Percentiles rank a stretch among this genome's conserved stretches.
Evolutionary conservation across 2,329 filamentous ascomycete species (phyloP).

Genomic region (Phaeosphaeriaceae sp.): DNA sequence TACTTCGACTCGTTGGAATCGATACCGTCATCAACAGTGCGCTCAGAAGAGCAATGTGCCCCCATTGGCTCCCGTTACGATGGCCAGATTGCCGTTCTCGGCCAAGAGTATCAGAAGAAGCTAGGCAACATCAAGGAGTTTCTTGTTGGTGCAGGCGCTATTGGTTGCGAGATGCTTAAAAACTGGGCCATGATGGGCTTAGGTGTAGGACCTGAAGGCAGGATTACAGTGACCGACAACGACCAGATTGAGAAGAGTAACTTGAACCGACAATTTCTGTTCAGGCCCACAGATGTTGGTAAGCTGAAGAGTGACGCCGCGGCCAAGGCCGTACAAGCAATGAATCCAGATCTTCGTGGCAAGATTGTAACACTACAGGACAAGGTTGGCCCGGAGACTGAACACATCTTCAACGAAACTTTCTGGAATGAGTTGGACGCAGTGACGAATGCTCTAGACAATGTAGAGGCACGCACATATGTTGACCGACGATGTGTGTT

Average conservation of each 20-base stretch:
- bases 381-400: slow-evolving; percentile 88
- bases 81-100: slow-evolving; percentile 96
- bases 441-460: slow-evolving; percentile 96
- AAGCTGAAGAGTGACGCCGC: slow-evolving; percentile 97
- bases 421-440: slow-evolving; percentile 90
- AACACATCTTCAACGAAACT: slow-evolving; percentile 89
- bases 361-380: slow-evolving; percentile 89
- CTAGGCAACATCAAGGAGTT: slow-evolving; percentile 90
- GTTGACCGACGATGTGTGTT: slow-evolving; percentile 96
- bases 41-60: slow-evolving; percentile 87
- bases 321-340: slow-evolving; percentile 83
- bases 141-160: slow-evolving; percentile 93
- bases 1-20: slow-evolving; percentile 99
- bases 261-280: slow-evolving; percentile 94
- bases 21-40: slow-evolving; percentile 73
- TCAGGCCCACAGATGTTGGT: slow-evolving; percentile 91
- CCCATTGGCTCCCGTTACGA: slow-evolving; percentile 88
- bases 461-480: slow-evolving; percentile 95
- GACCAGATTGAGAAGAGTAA: slow-evolving; percentile 99
- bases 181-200: slow-evolving; percentile 99
- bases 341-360: slow-evolving; percentile 91
- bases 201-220: slow-evolving; percentile 83
- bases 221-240: slow-evolving; percentile 94
- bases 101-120: slow-evolving; percentile 91
- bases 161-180: slow-evolving; percentile 99